Base-by-base conservation (phyloP, 805 yeast genomes). In the Zygoascus biomembranicola region DNA sequence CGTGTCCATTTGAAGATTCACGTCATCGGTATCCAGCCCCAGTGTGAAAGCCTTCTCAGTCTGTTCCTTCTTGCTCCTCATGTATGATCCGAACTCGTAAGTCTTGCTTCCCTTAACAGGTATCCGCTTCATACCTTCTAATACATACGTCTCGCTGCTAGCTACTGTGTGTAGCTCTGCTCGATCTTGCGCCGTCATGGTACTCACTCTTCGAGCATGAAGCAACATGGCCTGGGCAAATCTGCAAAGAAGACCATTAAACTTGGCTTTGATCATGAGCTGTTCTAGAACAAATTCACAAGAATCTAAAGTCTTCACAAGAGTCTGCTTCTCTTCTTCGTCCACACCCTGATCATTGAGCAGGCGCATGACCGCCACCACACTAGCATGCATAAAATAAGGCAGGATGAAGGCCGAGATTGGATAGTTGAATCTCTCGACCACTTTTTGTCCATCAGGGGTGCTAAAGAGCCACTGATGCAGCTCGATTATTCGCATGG, bases 331-430 rank as follows among this genome's bases (percentile, higher is more conserved):
- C 20, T 42, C 44, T n/a, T 5, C 44, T 18, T 8, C 44, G 10
- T 11, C 26, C 20, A 42, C 5, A 11, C 20, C 10, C 10, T 10
- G 4, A 13, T 19, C 44, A 42, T 42, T 42, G 20, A 18, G 44
- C 26, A 42, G 20, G 6, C 44, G 44, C 26, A 42, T 42, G 26
- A 11, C 18, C 5, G 16, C 20, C 26, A 42, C 53, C 43, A 59
- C 32, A 19, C 52, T 44, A 19, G 63, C 60, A 44, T 61, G 65
- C 5, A 58, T 16, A 39, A 56, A 56, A 26, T 55, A 47, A 2
- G 58, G 46, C 42, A 54, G 42, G 10, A 55, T 51, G 28, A 55
- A 31, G 14, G 55, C 28, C 10, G 53, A 44, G 8, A 49, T 47
- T 14, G 52, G 32, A 50, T 52, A 51, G 56, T 56, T 52, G 52